Conservation (phyloP, 2,329 filamentous ascomycete genomes). For the Botrytis aclada region DNA sequence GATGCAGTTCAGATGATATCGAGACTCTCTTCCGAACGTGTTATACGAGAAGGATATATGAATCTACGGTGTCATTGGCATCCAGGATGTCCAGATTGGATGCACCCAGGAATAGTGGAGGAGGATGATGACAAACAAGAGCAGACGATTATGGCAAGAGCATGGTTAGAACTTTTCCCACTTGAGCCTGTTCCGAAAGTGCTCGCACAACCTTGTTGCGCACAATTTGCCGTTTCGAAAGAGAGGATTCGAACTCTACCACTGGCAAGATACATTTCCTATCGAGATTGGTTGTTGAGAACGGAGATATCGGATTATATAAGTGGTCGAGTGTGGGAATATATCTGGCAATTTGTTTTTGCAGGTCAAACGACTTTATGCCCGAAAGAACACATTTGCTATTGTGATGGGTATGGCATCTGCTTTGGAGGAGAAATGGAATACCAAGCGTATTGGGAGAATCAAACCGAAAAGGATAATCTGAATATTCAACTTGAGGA, state of each 20-base stretch:
- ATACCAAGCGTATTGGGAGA: constrained; percentile 22
- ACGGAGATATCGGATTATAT: constrained; percentile 53
- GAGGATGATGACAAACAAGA: constrained; percentile 16
- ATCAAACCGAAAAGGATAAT: not conserved
- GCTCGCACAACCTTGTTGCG: constrained; percentile 58
- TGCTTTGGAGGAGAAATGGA: constrained; percentile 35
- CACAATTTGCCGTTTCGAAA: constrained; percentile 60
- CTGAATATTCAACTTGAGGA: not conserved
- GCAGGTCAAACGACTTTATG: constrained; percentile 45
- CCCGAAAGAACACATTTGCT: constrained; percentile 32
- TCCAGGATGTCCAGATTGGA: constrained; percentile 53
- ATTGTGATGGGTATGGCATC: constrained; percentile 37
- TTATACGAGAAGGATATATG: constrained; percentile 55
- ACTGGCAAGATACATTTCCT: constrained; percentile 52
- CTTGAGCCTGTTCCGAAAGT: constrained; percentile 42
- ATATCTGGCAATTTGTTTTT: constrained; percentile 64
- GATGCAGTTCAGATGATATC: constrained; percentile 38
- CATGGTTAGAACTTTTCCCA: constrained; percentile 39
- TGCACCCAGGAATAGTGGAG: constrained; percentile 39
- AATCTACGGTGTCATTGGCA: constrained; percentile 60
- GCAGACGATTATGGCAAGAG: constrained; percentile 29
- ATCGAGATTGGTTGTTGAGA: constrained; percentile 58
- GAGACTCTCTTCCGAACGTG: constrained; percentile 32
- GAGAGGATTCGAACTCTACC: constrained; percentile 50
- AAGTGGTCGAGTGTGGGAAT: constrained; percentile 61